phyloP scores from a whole-genome alignment of 768 basidiomycete species.

The Pisolithus orientalis region DNA sequence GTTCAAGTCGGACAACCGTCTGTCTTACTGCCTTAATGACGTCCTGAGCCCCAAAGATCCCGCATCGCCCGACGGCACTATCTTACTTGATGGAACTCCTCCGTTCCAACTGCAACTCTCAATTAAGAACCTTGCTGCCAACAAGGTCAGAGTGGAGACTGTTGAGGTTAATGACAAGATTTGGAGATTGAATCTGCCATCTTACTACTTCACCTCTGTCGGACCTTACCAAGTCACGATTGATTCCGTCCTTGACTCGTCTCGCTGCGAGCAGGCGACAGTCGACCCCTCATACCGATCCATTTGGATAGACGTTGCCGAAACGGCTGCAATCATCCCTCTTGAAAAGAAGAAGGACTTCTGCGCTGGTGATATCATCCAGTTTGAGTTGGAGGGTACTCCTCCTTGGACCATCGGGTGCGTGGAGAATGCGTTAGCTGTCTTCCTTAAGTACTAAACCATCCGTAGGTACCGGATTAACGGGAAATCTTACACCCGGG shows the following conservation, averaged over 20 bases:
- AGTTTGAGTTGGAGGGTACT: conserved; percentile 90
- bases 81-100: conserved; percentile 75
- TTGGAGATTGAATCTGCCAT: conserved; percentile 72
- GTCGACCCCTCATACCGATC: conserved; percentile 55
- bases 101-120: conserved; percentile 79
- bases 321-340: conserved; percentile 88
- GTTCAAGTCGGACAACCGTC: conserved; percentile 61
- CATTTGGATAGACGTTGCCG: conserved; percentile 90
- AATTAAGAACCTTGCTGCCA: conserved; percentile 69
- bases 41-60: conserved; percentile 49
- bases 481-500: conserved; percentile 64
- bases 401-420: conserved; percentile 90
- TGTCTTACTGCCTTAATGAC: conserved; percentile 75
- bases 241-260: conserved; percentile 72
- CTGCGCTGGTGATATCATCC: conserved; percentile 85
- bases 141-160: conserved; percentile 51
- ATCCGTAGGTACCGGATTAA: conserved; percentile 69
- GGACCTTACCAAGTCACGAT: conserved; percentile 79
- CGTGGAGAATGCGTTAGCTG: conserved; percentile 14
- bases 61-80: conserved; percentile 41
- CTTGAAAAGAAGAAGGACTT: conserved; percentile 73
- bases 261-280: conserved; percentile 70
- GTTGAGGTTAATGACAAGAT: conserved; percentile 42
- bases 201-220: conserved; percentile 69
- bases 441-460: conserved; percentile 3